These are phyloP conservation scores for Fusarium foetens DNA, from an alignment of 2,329 filamentous ascomycete species.

Conservation along the genomic window DNA sequence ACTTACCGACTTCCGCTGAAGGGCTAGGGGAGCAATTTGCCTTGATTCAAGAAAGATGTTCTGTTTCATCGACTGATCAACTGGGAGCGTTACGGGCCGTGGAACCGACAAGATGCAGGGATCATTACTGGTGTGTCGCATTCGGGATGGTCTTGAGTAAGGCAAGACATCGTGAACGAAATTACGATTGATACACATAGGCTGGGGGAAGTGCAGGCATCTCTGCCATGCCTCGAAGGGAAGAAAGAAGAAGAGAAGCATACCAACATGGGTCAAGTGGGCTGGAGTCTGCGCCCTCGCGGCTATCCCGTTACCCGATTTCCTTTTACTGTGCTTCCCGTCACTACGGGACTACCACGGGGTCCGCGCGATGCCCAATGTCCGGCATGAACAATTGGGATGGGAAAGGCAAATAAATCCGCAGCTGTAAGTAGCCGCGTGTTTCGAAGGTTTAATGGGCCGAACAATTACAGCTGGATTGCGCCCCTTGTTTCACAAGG, in stretches of 20 bases:
- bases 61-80: constrained; percentile 17
- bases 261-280: constrained; percentile 13
- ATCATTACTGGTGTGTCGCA: constrained; percentile 23
- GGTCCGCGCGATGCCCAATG: constrained; percentile 20
- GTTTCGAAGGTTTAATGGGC: constrained; percentile 38
- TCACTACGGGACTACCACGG: constrained; percentile 13
- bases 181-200: constrained; percentile 13
- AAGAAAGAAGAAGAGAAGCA: not conserved
- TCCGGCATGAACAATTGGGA: constrained; percentile 22
- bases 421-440: constrained; percentile 37
- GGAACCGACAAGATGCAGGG: constrained; percentile 17
- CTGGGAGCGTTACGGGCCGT: constrained; percentile 19
- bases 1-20: constrained; percentile 21
- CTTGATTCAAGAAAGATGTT: constrained; percentile 7
- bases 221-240: not conserved
- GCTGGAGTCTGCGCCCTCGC: constrained; percentile 34
- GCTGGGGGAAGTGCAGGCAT: constrained; percentile 6
- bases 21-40: constrained; percentile 5
- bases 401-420: constrained; percentile 23
- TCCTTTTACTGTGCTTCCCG: constrained; percentile 26
- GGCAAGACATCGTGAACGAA: constrained; percentile 18
- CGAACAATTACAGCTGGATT: constrained; percentile 34
- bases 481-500: constrained; percentile 40
- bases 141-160: constrained; percentile 18
- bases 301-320: constrained; percentile 23